Percentiles rank a stretch among this genome's conserved stretches.
Evolutionary conservation across 805 yeast genomes (phyloP).

Genomic region (Cyberlindnera maritima): DNA sequence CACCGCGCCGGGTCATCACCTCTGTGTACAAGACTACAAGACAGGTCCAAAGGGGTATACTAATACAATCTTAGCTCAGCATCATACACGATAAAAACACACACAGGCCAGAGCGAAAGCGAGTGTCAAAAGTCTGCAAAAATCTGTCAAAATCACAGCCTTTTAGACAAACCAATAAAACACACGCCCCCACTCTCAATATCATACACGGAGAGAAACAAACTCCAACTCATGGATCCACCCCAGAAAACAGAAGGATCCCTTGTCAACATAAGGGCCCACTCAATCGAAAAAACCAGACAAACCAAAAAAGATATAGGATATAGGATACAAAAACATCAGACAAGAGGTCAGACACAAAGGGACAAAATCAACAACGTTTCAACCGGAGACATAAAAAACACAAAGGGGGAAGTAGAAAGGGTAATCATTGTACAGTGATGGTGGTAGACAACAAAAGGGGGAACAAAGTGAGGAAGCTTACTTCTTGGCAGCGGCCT

Average conservation of each 20-base stretch:
- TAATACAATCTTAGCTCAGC: constrained; percentile 1
- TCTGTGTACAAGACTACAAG: background rate
- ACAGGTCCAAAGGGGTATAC: background rate
- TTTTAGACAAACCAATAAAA: background rate
- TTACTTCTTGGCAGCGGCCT: constrained; percentile 23
- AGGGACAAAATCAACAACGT: constrained; percentile 5
- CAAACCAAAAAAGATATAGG: constrained; percentile 3
- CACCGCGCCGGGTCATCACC: background rate
- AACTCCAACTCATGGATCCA: background rate
- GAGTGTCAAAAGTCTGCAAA: too few relatives aligned
- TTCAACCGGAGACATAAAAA: constrained; percentile 5
- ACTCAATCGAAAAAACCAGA: background rate
- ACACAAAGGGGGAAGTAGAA: background rate
- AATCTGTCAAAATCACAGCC: too few relatives aligned
- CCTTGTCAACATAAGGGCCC: background rate
- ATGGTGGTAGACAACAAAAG: background rate
- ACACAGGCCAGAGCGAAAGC: too few relatives aligned
- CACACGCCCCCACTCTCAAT: background rate
- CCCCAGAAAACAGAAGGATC: background rate
- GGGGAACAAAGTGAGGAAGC: too few relatives aligned
- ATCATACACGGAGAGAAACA: background rate
- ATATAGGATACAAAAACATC: background rate
- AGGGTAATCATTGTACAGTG: constrained; percentile 3
- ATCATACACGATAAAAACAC: background rate
- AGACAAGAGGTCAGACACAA: too few relatives aligned